phyloP scores from a whole-genome alignment of 495 filamentous ascomycete species.

The Talaromyces thailandensis region DNA sequence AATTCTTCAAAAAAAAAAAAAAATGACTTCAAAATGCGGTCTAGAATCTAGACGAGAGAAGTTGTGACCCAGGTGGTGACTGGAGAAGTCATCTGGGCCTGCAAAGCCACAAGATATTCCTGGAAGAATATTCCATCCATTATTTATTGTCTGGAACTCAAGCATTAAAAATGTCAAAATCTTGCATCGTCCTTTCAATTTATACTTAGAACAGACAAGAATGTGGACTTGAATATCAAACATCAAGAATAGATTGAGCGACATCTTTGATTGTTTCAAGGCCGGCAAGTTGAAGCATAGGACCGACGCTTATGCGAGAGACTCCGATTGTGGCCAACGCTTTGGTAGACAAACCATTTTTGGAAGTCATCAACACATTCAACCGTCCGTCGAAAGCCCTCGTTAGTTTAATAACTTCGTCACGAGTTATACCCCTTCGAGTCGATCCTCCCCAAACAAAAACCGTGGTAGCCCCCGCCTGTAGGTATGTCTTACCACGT shows the following conservation, averaged over 20 bases:
- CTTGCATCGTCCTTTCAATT: not conserved
- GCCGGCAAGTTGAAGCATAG: conserved; percentile 18
- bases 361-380: conserved; percentile 29
- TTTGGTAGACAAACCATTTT: conserved; percentile 17
- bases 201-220: not conserved
- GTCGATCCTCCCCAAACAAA: conserved; percentile 39
- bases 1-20: not conserved
- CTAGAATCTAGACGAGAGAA: not conserved
- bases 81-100: too few relatives aligned
- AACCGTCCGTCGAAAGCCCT: conserved; percentile 22
- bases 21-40: not conserved
- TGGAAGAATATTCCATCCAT: not conserved
- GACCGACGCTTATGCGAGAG: conserved; percentile 36
- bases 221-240: not conserved
- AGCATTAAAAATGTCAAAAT: not conserved
- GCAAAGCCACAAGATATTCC: not conserved
- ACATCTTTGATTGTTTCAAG: conserved; percentile 20
- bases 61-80: not conserved
- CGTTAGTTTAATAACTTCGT: conserved; percentile 29
- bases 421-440: conserved; percentile 17
- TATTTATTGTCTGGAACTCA: not conserved
- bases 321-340: conserved; percentile 33
- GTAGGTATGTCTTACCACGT: conserved; percentile 34
- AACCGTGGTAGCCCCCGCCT: conserved; percentile 35
- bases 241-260: conserved; percentile 14